A percentile compares a stretch with the other conserved stretches of the same genome.
Evolutionary conservation across 345 rosid species (phyloP).

Genomic region (Citrus hindsii): DNA sequence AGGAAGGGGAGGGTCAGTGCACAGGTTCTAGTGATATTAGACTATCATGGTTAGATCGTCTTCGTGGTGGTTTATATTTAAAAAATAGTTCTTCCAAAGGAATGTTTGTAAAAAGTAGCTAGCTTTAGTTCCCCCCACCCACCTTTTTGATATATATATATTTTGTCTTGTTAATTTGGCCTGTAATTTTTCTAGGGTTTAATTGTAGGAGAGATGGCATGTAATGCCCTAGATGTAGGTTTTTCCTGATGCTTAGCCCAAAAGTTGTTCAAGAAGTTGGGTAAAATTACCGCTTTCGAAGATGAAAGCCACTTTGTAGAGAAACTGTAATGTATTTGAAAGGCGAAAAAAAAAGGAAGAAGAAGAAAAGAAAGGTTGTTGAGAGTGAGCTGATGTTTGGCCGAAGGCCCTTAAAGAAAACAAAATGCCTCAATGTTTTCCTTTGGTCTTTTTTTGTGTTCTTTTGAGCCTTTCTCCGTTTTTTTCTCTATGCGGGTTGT

Average conservation of each 20-base stretch:
- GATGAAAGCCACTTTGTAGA: slow-evolving; percentile 39
- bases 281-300: slow-evolving; percentile 27
- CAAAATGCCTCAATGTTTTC: slow-evolving; percentile 5
- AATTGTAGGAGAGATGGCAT: slow-evolving; percentile 23
- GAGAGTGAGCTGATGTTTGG: slow-evolving; percentile 23
- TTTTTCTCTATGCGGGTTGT: too few species aligned
- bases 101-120: slow-evolving; percentile 34
- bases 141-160: too few species aligned
- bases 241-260: slow-evolving; percentile 21
- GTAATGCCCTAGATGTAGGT: slow-evolving; percentile 23
- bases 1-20: slow-evolving; percentile 79
- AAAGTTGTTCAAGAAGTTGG: slow-evolving; percentile 15
- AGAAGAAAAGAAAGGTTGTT: not conserved
- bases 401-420: slow-evolving; percentile 37
- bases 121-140: slow-evolving; percentile 9
- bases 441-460: not conserved
- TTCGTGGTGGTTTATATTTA: slow-evolving; percentile 43
- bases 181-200: slow-evolving; percentile 28
- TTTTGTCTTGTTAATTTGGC: slow-evolving; percentile 1
- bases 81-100: slow-evolving; percentile 24
- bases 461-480: not conserved
- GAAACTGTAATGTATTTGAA: slow-evolving; percentile 21
- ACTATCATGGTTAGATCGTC: slow-evolving; percentile 44
- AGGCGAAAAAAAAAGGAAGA: not conserved
- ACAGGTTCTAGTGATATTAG: slow-evolving; percentile 71